Evolutionary conservation across 805 yeast genomes (phyloP).

Genomic region (Metschnikowia reukaufii): DNA sequence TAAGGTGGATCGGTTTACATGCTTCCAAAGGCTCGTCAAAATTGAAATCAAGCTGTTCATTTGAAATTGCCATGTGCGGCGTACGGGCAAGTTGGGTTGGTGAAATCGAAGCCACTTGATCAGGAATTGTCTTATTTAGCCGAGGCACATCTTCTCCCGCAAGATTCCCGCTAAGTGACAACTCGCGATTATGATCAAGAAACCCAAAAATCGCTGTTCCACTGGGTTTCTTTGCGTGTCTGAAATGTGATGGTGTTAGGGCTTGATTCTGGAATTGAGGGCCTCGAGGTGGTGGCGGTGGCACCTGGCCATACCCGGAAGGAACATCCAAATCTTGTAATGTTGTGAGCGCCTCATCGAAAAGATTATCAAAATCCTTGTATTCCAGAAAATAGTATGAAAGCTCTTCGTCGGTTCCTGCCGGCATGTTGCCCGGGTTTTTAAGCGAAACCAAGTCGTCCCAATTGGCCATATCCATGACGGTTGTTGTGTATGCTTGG

Average conservation of each 20-base stretch:
- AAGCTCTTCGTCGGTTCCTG: slow-evolving; percentile 52
- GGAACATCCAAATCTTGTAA: slow-evolving; percentile 68
- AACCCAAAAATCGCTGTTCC: slow-evolving; percentile 84
- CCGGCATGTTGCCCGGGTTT: slow-evolving; percentile 25
- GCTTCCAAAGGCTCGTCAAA: slow-evolving; percentile 20
- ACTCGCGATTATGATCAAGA: slow-evolving; percentile 58
- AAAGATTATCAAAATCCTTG: slow-evolving; percentile 53
- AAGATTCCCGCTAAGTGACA: slow-evolving; percentile 60
- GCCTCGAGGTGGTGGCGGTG: slow-evolving; percentile 9
- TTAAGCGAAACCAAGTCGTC: slow-evolving; percentile 26
- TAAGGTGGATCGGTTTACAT: slow-evolving; percentile 25
- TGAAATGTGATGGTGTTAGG: slow-evolving; percentile 15
- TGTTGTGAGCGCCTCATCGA: slow-evolving; percentile 55
- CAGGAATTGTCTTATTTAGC: slow-evolving; percentile 18
- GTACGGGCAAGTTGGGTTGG: slow-evolving; percentile 24
- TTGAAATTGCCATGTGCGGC: slow-evolving; percentile 9
- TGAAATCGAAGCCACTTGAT: slow-evolving; percentile 27
- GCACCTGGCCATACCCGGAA: slow-evolving; percentile 31
- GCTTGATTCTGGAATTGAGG: slow-evolving; percentile 7
- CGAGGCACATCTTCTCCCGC: slow-evolving; percentile 22
- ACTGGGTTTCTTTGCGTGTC: slow-evolving; percentile 62
- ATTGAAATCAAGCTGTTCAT: slow-evolving; percentile 21
- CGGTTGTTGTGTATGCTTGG: too few relatives aligned
- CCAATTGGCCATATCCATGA: slow-evolving; percentile 29
- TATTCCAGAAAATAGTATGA: slow-evolving; percentile 44